Conservation (phyloP, 2,329 filamentous ascomycete genomes). For the Paecilomyces dactylethromorphus region DNA sequence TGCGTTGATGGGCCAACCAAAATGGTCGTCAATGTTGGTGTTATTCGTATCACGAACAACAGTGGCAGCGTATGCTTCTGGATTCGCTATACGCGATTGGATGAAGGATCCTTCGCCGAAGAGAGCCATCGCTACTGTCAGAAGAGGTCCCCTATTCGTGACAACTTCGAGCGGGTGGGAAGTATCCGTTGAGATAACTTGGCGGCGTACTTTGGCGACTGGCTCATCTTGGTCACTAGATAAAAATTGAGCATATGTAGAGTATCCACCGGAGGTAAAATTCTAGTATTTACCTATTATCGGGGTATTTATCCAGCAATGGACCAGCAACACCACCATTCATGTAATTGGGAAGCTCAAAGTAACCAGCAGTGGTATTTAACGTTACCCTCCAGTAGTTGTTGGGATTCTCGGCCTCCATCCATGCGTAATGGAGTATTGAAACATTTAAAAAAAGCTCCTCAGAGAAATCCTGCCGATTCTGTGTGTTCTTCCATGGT, state of each 20-base stretch:
- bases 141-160: not conserved
- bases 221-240: not conserved
- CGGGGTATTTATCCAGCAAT: not conserved
- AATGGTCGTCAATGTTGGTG: not conserved
- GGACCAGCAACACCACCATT: not conserved
- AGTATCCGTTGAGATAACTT: not conserved
- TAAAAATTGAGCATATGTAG: not conserved
- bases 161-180: not conserved
- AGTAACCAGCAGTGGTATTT: not conserved
- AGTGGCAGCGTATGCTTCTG: not conserved
- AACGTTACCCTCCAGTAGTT: not conserved
- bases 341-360: not conserved
- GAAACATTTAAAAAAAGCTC: not conserved
- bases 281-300: not conserved
- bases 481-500: not conserved
- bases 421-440: not conserved
- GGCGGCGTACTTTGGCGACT: not conserved
- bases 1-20: not conserved
- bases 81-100: not conserved
- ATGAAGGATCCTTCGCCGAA: not conserved
- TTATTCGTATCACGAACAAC: not conserved
- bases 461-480: not conserved
- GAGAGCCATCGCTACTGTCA: not conserved
- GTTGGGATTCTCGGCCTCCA: not conserved
- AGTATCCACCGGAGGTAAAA: not conserved